Conservation (phyloP, 225 moss, liverwort and hornwort genomes). For the Asterella californica region DNA sequence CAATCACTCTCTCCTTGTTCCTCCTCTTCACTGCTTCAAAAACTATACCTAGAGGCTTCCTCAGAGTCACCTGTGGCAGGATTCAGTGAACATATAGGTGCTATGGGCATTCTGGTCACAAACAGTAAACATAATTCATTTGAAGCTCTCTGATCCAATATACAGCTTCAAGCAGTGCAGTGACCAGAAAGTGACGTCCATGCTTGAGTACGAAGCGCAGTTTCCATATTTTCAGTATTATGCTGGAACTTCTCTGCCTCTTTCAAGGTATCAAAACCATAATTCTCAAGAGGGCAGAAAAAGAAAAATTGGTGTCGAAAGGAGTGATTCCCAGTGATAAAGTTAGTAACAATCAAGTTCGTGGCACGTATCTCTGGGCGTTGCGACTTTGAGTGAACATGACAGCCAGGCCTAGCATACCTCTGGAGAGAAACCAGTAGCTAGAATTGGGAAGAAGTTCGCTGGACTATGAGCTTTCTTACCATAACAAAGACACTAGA, state of each 20-base stretch:
- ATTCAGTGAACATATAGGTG: background rate
- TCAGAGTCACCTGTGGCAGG: conserved; percentile 53
- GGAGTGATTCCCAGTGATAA: background rate
- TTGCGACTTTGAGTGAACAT: too few relatives aligned
- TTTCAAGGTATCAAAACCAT: background rate
- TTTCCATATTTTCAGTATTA: too few relatives aligned
- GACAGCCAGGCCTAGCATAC: background rate
- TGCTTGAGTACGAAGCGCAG: background rate
- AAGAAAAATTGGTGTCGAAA: background rate
- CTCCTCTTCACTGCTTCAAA: conserved; percentile 50
- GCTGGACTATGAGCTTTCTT: conserved; percentile 6
- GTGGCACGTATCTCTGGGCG: too few relatives aligned
- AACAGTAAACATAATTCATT: background rate
- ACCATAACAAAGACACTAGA: conserved; percentile 68
- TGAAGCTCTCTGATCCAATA: background rate
- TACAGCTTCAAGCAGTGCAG: background rate
- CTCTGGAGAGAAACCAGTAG: background rate
- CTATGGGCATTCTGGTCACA: background rate
- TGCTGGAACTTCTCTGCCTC: too few relatives aligned
- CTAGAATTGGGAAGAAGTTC: background rate
- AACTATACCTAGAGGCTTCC: conserved; percentile 66
- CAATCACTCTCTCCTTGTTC: conserved; percentile 55
- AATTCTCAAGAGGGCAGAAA: background rate
- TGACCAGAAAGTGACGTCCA: background rate
- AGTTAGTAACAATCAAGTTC: too few relatives aligned